These are phyloP conservation scores for Delonix regia DNA, from an alignment of 306 rosid genomes.

Conservation along the genomic window DNA sequence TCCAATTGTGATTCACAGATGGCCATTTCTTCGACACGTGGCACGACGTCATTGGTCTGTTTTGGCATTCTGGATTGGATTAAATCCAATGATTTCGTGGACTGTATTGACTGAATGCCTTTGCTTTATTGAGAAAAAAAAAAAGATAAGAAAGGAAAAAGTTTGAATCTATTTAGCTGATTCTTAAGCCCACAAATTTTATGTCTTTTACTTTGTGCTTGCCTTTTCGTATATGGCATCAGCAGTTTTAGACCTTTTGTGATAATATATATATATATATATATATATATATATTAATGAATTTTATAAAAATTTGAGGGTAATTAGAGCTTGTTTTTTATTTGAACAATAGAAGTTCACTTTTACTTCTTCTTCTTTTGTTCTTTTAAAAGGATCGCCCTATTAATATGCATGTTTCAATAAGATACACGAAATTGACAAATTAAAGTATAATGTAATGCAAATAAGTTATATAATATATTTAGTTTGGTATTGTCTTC, in stretches of 20 bases:
- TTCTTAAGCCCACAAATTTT: constrained; percentile 44
- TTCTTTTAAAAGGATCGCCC: too few relatives aligned
- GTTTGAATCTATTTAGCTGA: constrained; percentile 30
- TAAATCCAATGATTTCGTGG: constrained; percentile 45
- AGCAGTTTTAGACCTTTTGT: constrained; percentile 23
- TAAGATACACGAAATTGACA: too few relatives aligned
- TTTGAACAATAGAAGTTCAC: too few relatives aligned
- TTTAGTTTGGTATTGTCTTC: too few relatives aligned
- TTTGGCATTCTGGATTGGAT: constrained; percentile 44
- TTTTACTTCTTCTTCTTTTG: too few relatives aligned
- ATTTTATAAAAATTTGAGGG: constrained; percentile 3
- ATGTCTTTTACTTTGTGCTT: constrained; percentile 38
- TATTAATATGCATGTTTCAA: too few relatives aligned
- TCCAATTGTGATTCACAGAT: constrained; percentile 4
- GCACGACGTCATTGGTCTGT: constrained; percentile 20
- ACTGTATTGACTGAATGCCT: constrained; percentile 31
- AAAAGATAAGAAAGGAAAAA: background rate
- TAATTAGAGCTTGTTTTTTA: background rate
- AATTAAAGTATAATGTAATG: too few relatives aligned
- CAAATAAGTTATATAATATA: too few relatives aligned
- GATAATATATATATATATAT: too few relatives aligned
- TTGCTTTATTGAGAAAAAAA: background rate
- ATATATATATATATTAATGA: too few relatives aligned
- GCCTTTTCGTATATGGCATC: constrained; percentile 47
- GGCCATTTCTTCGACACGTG: constrained; percentile 26